phyloP scores from a whole-genome alignment of 768 basidiomycete species.

The Russula ochroleuca region DNA sequence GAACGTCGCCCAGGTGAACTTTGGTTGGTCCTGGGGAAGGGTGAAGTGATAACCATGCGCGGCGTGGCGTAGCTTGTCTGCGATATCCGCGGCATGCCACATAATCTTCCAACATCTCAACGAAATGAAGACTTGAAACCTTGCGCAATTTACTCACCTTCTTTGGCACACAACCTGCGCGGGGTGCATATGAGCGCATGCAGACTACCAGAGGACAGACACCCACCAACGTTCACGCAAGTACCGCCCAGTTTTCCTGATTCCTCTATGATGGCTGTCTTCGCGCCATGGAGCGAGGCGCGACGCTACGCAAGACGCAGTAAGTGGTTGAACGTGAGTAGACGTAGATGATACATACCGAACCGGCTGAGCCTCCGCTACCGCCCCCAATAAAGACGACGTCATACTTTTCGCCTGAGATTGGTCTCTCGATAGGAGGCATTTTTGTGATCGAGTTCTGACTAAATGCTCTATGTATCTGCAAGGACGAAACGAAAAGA shows the following conservation, averaged over 20 bases:
- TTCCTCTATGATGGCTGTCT: slow-evolving; percentile 84
- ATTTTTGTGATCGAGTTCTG: slow-evolving; percentile 45
- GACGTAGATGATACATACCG: slow-evolving; percentile 50
- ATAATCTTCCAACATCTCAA: slow-evolving; percentile 59
- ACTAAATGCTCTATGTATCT: slow-evolving; percentile 49
- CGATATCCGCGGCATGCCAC: slow-evolving; percentile 94
- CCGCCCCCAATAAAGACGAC: slow-evolving; percentile 90
- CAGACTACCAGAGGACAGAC: background rate
- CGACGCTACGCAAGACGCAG: slow-evolving; percentile 56
- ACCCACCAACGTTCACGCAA: slow-evolving; percentile 94
- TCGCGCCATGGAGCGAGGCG: slow-evolving; percentile 87
- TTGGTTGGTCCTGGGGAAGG: slow-evolving; percentile 40
- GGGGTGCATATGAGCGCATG: background rate
- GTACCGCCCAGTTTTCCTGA: slow-evolving; percentile 81
- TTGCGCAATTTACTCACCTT: slow-evolving; percentile 51
- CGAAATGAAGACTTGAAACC: background rate
- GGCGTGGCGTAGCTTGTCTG: slow-evolving; percentile 78
- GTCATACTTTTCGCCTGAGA: slow-evolving; percentile 61
- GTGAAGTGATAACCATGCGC: slow-evolving; percentile 65
- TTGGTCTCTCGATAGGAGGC: slow-evolving; percentile 68
- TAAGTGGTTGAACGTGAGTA: background rate
- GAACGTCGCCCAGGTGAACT: slow-evolving; percentile 87
- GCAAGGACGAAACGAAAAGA: background rate
- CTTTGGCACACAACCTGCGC: slow-evolving; percentile 87
- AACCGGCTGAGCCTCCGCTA: slow-evolving; percentile 85